Evolutionary conservation across 163 green algal genomes (phyloP).

Genomic region (Coccomyxa subellipsoidea): DNA sequence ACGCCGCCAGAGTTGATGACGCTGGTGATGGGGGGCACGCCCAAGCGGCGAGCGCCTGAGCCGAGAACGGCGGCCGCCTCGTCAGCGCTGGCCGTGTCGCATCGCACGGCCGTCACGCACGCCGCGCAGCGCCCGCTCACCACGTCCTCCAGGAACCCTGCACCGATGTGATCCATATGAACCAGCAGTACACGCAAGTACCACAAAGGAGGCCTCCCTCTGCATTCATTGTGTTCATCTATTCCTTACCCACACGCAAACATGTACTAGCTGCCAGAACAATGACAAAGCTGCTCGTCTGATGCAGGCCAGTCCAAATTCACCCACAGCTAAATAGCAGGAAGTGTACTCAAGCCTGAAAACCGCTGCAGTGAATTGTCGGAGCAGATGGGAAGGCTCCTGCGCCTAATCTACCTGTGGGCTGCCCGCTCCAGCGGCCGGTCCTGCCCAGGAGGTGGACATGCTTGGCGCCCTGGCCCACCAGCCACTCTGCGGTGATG

Average conservation of each 20-base stretch:
- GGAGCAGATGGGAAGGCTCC: too few species aligned
- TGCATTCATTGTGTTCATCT: too few species aligned
- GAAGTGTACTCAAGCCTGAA: too few species aligned
- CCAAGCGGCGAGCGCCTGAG: too few species aligned
- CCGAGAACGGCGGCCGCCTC: constrained; percentile 12
- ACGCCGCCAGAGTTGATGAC: constrained; percentile 52
- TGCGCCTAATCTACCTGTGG: too few species aligned
- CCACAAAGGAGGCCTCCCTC: too few species aligned
- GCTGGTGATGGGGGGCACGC: constrained; percentile 4
- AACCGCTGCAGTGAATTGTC: too few species aligned
- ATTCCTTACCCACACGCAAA: too few species aligned
- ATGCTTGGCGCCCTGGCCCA: constrained; percentile 38
- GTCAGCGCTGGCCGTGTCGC: background rate
- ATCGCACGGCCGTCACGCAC: constrained; percentile 7
- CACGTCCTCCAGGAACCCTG: background rate
- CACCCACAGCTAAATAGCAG: too few species aligned
- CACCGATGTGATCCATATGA: background rate
- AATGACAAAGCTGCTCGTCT: too few species aligned
- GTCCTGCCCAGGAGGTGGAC: constrained; percentile 58
- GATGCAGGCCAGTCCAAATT: too few species aligned
- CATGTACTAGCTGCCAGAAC: too few species aligned
- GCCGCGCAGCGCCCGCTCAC: background rate
- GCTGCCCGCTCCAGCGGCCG: background rate
- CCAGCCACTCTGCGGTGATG: constrained; percentile 64
- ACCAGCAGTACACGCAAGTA: background rate